Conservation (phyloP, 306 rosid species). For the Crataegus laevigata region DNA sequence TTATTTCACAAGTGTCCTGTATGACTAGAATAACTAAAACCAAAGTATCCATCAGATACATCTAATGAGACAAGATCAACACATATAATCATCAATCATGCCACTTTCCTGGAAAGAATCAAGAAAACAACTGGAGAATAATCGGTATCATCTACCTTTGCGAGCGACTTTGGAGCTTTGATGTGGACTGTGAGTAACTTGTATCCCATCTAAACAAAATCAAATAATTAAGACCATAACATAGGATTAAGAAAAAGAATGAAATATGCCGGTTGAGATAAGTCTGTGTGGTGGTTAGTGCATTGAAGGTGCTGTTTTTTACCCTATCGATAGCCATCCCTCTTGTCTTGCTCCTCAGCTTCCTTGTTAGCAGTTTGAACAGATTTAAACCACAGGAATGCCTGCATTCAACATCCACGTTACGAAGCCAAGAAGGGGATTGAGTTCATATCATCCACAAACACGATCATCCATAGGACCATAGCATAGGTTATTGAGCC, state of each 20-base stretch:
- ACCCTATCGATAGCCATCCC: conserved; percentile 67
- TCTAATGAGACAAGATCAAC: background rate
- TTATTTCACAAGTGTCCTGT: background rate
- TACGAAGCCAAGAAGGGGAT: background rate
- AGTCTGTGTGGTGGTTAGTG: background rate
- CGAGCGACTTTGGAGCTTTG: background rate
- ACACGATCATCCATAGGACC: background rate
- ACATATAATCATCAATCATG: background rate
- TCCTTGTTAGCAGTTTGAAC: conserved; percentile 89
- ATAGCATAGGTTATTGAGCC: background rate
- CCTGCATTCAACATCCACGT: conserved; percentile 39
- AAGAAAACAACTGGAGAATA: background rate
- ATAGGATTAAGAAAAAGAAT: background rate
- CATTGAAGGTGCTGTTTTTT: background rate
- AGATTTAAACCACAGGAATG: conserved; percentile 81
- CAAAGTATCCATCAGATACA: background rate
- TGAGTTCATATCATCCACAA: background rate
- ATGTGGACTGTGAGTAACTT: background rate
- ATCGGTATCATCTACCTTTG: background rate
- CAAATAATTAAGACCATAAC: background rate
- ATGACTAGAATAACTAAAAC: background rate
- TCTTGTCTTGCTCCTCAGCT: conserved; percentile 94
- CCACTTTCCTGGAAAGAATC: background rate
- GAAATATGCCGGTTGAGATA: background rate
- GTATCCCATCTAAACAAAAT: background rate